phyloP scores from a whole-genome alignment of 2,329 filamentous ascomycete genomes.

The Coniochaeta sp. region DNA sequence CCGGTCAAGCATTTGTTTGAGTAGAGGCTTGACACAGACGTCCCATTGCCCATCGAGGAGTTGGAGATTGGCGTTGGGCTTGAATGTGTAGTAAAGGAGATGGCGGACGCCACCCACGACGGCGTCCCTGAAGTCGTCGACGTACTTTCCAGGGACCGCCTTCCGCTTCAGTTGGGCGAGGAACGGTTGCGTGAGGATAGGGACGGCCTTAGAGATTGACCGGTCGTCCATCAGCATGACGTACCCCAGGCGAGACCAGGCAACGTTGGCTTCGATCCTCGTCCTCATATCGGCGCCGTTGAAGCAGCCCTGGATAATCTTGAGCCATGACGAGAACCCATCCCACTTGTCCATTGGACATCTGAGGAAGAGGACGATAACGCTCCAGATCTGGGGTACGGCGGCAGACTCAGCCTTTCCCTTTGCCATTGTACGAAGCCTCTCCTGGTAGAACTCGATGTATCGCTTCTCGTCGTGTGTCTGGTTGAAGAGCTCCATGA shows the following conservation, averaged over 20 bases:
- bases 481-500: slow-evolving; percentile 56
- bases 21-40: slow-evolving; percentile 58
- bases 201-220: slow-evolving; percentile 47
- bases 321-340: slow-evolving; percentile 67
- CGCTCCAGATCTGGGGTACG: slow-evolving; percentile 86
- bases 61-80: slow-evolving; percentile 57
- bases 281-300: slow-evolving; percentile 67
- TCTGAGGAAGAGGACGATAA: slow-evolving; percentile 71
- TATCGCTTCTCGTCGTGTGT: slow-evolving; percentile 47
- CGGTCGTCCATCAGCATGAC: slow-evolving; percentile 58
- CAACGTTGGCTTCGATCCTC: slow-evolving; percentile 70
- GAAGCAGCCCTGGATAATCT: slow-evolving; percentile 75
- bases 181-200: slow-evolving; percentile 58
- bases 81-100: slow-evolving; percentile 76
- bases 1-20: slow-evolving; percentile 47
- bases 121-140: slow-evolving; percentile 48
- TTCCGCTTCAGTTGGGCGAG: slow-evolving; percentile 62
- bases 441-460: slow-evolving; percentile 60
- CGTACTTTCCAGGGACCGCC: slow-evolving; percentile 44
- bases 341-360: slow-evolving; percentile 62
- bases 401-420: slow-evolving; percentile 52
- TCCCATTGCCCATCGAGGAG: slow-evolving; percentile 76
- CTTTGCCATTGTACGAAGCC: slow-evolving; percentile 62
- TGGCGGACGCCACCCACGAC: slow-evolving; percentile 68
- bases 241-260: slow-evolving; percentile 82